phyloP scores from a whole-genome alignment of 2,329 filamentous ascomycete species.

The Penicillium sp. region DNA sequence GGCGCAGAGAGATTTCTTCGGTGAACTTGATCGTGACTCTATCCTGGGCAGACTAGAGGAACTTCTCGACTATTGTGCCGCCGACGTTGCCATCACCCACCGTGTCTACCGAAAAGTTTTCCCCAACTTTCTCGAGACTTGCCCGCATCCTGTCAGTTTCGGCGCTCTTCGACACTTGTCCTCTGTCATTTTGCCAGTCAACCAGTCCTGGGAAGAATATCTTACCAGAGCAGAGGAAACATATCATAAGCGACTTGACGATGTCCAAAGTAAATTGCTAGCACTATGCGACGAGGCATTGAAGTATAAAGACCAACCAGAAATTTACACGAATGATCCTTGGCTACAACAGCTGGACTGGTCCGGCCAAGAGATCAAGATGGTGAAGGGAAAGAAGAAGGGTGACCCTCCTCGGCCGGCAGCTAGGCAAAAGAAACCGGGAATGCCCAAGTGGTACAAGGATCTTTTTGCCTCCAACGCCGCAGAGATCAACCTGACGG shows the following conservation, averaged over 20 bases:
- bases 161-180: slow-evolving; percentile 90
- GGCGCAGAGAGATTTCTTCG: slow-evolving; percentile 79
- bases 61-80: slow-evolving; percentile 89
- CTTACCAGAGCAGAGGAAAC: slow-evolving; percentile 79
- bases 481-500: slow-evolving; percentile 69
- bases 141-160: slow-evolving; percentile 96
- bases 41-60: slow-evolving; percentile 73
- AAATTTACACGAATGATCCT: slow-evolving; percentile 74
- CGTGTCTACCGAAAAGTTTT: slow-evolving; percentile 93
- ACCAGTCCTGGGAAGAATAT: slow-evolving; percentile 85
- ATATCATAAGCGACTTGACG: slow-evolving; percentile 73
- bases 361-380: slow-evolving; percentile 87
- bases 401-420: slow-evolving; percentile 73
- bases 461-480: slow-evolving; percentile 73
- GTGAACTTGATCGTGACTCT: slow-evolving; percentile 71
- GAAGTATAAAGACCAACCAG: slow-evolving; percentile 66
- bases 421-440: slow-evolving; percentile 85
- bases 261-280: slow-evolving; percentile 73
- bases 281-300: slow-evolving; percentile 75
- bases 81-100: slow-evolving; percentile 90
- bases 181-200: slow-evolving; percentile 85
- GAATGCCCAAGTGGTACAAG: slow-evolving; percentile 96
- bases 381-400: slow-evolving; percentile 90
- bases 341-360: slow-evolving; percentile 95
- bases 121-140: slow-evolving; percentile 81